phyloP scores from a whole-genome alignment of 495 filamentous ascomycete genomes.

The Neurospora sp. region DNA sequence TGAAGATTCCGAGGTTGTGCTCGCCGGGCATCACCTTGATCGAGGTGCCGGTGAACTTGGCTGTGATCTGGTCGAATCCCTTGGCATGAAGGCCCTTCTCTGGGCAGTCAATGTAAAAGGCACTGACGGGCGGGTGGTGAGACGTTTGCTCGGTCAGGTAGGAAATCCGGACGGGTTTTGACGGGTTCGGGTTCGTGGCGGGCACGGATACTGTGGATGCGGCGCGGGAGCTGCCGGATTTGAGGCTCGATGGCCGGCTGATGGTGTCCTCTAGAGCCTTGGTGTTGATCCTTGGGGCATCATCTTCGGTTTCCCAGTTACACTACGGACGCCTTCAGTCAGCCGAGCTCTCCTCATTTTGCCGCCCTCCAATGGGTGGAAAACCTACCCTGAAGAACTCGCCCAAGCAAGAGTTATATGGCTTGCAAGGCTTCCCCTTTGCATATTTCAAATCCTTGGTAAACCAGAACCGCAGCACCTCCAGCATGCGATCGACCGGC shows the following conservation, averaged over 20 bases:
- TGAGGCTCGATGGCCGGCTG: constrained; percentile 29
- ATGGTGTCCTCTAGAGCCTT: constrained; percentile 19
- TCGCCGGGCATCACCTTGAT: constrained; percentile 82
- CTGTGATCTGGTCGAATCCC: constrained; percentile 90
- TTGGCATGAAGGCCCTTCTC: constrained; percentile 81
- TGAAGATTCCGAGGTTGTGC: constrained; percentile 92
- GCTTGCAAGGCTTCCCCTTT: constrained; percentile 96
- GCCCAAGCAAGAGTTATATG: constrained; percentile 94
- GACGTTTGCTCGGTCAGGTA: constrained; percentile 98
- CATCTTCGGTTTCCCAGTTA: constrained; percentile 84
- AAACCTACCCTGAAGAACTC: constrained; percentile 84
- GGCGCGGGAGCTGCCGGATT: constrained; percentile 21
- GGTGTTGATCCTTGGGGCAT: constrained; percentile 40
- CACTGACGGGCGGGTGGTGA: constrained; percentile 94
- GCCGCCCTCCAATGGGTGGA: neutral
- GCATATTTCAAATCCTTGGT: constrained; percentile 99
- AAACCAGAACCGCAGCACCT: constrained; percentile 92
- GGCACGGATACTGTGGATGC: constrained; percentile 35
- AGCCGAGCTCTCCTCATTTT: neutral
- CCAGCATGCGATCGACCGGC: constrained; percentile 82
- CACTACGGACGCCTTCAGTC: constrained; percentile 42
- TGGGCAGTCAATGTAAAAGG: constrained; percentile 88
- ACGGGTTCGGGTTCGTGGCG: constrained; percentile 29
- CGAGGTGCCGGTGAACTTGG: constrained; percentile 95
- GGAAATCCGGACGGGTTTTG: constrained; percentile 60